Conservation (phyloP, 306 rosid genomes). For the Erythrophleum fordii region DNA sequence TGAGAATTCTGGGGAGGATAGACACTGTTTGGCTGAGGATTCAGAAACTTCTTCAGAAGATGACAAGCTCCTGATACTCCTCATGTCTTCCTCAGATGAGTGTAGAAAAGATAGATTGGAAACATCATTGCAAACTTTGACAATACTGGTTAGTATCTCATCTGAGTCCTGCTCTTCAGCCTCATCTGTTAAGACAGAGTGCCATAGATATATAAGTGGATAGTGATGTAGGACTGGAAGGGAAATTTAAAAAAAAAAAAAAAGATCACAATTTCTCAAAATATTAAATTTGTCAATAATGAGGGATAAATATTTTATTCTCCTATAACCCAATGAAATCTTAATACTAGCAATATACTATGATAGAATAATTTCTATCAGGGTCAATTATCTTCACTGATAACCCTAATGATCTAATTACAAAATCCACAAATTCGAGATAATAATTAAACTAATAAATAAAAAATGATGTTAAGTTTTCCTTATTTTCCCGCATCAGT, state of each 20-base stretch:
- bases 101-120: not conserved
- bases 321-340: not conserved
- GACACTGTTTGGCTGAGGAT: slow-evolving; percentile 24
- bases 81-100: not conserved
- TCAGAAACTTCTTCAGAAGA: not conserved
- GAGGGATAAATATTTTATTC: not conserved
- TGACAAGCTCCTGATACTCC: not conserved
- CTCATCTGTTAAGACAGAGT: slow-evolving; percentile 29
- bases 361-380: not conserved
- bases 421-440: not conserved
- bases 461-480: too few species aligned
- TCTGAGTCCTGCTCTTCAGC: slow-evolving; percentile 30
- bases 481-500: not conserved
- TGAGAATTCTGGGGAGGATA: slow-evolving; percentile 13
- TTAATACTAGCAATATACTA: not conserved
- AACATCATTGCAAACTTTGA: slow-evolving; percentile 24
- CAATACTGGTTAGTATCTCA: not conserved
- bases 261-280: not conserved
- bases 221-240: not conserved
- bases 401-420: not conserved
- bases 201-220: not conserved
- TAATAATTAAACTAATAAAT: too few species aligned
- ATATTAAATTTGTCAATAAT: not conserved
- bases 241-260: not conserved
- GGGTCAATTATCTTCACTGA: not conserved